Evolutionary conservation across 768 basidiomycete genomes (phyloP).

Genomic region (Mrakia gelida): DNA sequence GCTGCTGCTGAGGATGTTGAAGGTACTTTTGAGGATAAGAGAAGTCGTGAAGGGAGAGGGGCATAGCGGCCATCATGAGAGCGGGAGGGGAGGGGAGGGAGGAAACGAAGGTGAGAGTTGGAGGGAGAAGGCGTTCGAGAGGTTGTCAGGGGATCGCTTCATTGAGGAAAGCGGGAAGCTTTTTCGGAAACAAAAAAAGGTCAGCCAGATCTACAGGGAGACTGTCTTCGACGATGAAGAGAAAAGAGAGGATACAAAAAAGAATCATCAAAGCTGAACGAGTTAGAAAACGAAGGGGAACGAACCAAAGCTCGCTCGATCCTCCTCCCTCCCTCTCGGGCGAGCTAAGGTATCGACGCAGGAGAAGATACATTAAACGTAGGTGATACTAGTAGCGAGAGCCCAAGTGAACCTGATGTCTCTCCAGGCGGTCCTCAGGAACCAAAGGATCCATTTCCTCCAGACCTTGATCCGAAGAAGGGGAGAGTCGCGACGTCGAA

Average conservation of each 20-base stretch:
- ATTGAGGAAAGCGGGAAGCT: background rate
- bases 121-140: background rate
- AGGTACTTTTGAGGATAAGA: background rate
- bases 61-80: background rate
- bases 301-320: background rate
- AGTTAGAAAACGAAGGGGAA: background rate
- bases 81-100: background rate
- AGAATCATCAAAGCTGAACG: background rate
- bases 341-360: too few relatives aligned
- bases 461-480: background rate
- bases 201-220: background rate
- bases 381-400: slow-evolving; percentile 13
- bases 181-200: background rate
- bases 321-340: background rate
- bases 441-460: slow-evolving; percentile 7
- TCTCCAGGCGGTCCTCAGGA: slow-evolving; percentile 12
- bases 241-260: background rate
- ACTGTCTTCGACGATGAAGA: background rate
- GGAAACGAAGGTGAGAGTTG: background rate
- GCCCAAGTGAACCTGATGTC: background rate
- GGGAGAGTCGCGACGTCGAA: slow-evolving; percentile 3
- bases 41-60: background rate
- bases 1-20: background rate
- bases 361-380: background rate
- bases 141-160: background rate